Conservation (phyloP, 345 rosid genomes). For the Melastoma malabathricum region DNA sequence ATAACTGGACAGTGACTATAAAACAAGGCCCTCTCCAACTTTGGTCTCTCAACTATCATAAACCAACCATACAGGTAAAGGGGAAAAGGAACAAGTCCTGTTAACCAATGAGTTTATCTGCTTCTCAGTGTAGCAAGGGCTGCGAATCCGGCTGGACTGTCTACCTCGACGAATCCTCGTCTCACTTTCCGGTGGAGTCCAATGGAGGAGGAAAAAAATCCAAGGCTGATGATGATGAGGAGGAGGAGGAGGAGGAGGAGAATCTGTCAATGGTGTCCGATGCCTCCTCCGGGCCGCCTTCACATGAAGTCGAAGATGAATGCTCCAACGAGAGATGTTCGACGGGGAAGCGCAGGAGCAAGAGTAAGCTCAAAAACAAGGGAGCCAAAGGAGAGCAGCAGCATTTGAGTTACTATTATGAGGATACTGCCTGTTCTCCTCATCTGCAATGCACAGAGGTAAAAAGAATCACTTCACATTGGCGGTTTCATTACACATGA, state of each 20-base stretch:
- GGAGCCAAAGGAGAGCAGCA: conserved; percentile 18
- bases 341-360: conserved; percentile 1
- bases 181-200: conserved; percentile 11
- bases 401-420: conserved; percentile 25
- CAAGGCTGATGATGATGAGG: conserved; percentile 4
- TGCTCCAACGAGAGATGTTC: conserved; percentile 20
- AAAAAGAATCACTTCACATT: conserved; percentile 8
- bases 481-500: neutral
- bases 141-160: conserved; percentile 86
- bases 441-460: conserved; percentile 27
- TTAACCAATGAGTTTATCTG: conserved; percentile 30
- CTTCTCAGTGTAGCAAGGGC: conserved; percentile 43
- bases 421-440: conserved; percentile 76
- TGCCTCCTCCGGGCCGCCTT: conserved; percentile 76
- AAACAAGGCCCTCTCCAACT: too few species aligned
- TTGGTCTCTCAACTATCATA: too few species aligned
- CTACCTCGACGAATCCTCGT: conserved; percentile 54
- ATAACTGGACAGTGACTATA: too few species aligned
- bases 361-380: conserved; percentile 9
- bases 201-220: conserved; percentile 10
- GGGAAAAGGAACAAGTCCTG: neutral
- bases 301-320: conserved; percentile 24
- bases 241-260: conserved; percentile 32
- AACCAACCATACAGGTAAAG: conserved; percentile 2
- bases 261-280: conserved; percentile 83